Evolutionary conservation across 2,329 filamentous ascomycete genomes (phyloP).

Genomic region (Fusarium sp.): DNA sequence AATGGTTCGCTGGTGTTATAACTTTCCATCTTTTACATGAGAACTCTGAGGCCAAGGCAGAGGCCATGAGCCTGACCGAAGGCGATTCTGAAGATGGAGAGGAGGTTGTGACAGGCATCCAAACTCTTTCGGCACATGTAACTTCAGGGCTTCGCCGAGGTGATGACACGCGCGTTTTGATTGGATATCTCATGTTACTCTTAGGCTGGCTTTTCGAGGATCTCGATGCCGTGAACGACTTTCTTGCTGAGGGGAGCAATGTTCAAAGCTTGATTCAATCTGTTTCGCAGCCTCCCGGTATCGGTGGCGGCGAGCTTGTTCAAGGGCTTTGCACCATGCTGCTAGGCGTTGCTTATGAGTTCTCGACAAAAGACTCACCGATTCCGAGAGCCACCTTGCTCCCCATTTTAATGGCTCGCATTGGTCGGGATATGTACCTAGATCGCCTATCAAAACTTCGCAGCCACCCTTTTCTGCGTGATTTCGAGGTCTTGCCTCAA

Average conservation of each 20-base stretch:
- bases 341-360: conserved; percentile 92
- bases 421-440: conserved; percentile 89
- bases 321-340: conserved; percentile 88
- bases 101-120: conserved; percentile 94
- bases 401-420: conserved; percentile 78
- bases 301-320: conserved; percentile 75
- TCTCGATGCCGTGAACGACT: conserved; percentile 90
- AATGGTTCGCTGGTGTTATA: conserved; percentile 90
- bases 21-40: conserved; percentile 89
- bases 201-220: conserved; percentile 94
- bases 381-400: conserved; percentile 86
- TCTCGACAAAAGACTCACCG: conserved; percentile 96
- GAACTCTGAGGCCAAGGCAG: conserved; percentile 80
- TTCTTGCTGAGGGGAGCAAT: conserved; percentile 91
- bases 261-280: conserved; percentile 87
- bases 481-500: conserved; percentile 89
- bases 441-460: conserved; percentile 84
- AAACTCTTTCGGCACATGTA: conserved; percentile 88
- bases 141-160: conserved; percentile 80
- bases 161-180: conserved; percentile 82
- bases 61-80: conserved; percentile 86
- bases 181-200: conserved; percentile 91
- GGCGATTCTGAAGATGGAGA: conserved; percentile 91
- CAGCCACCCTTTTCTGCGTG: conserved; percentile 81
- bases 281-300: conserved; percentile 69